Evolutionary conservation across 1,284 basidiomycete species (phyloP).

Genomic region (Pascua sp.): DNA sequence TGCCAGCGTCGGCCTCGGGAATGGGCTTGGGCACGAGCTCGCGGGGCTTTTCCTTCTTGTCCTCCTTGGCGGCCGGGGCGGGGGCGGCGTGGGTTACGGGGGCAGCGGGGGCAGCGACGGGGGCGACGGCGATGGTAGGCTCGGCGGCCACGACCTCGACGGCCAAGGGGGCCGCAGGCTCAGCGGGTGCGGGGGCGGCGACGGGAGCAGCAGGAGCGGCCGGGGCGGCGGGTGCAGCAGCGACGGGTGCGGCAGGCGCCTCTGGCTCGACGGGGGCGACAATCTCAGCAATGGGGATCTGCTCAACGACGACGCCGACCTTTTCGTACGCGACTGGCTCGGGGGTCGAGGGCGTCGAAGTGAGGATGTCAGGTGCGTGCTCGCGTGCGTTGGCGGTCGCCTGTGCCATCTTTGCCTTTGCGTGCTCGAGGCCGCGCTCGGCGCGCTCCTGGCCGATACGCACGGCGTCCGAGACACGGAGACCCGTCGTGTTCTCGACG

Average conservation of each 20-base stretch:
- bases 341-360: not conserved
- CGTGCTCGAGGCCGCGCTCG: conserved; percentile 4
- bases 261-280: no score
- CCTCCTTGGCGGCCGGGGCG: not conserved
- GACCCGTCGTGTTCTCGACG: conserved; percentile 66
- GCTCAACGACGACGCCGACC: conserved; percentile 45
- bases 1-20: conserved; percentile 12
- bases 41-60: conserved; percentile 10
- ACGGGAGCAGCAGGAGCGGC: not conserved
- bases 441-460: conserved; percentile 49
- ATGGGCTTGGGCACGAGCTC: conserved; percentile 6
- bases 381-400: conserved; percentile 8
- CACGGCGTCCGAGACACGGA: conserved; percentile 65
- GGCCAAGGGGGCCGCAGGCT: not conserved
- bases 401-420: conserved; percentile 13
- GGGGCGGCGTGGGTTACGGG: not conserved
- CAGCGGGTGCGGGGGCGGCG: not conserved
- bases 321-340: conserved; percentile 24
- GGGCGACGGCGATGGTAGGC: not conserved
- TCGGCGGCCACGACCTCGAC: not conserved
- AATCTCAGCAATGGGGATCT: conserved; percentile 45
- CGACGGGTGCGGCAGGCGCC: not conserved
- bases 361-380: conserved; percentile 7
- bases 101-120: not conserved
- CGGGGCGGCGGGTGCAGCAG: not conserved